Percentiles rank a stretch among this genome's conserved stretches.
phyloP scores from a whole-genome alignment of 495 filamentous ascomycete genomes.

The Tuber brumale region DNA sequence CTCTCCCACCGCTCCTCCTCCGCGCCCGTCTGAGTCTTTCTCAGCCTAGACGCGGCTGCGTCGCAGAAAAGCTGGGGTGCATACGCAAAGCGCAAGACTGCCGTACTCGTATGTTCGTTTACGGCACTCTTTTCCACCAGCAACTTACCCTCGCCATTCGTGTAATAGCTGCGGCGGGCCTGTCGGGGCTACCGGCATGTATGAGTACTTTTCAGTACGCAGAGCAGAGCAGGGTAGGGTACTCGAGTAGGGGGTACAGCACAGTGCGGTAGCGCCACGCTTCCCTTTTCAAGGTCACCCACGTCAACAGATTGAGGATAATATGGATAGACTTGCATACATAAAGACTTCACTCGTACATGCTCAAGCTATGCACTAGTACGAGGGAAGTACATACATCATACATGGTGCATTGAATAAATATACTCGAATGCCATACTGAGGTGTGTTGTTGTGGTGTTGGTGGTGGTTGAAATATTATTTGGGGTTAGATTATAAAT shows the following conservation, averaged over 20 bases:
- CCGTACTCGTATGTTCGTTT: constrained; percentile 7
- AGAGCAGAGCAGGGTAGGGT: not conserved
- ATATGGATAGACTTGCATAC: not conserved
- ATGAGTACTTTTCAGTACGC: not conserved
- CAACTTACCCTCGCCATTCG: not conserved
- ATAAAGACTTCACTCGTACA: not conserved
- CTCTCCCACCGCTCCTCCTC: constrained; percentile 22
- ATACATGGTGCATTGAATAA: not conserved
- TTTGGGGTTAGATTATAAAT: not conserved
- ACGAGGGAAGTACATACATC: constrained; percentile 1
- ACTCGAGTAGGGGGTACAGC: not conserved
- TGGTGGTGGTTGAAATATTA: not conserved
- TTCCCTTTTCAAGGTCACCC: not conserved
- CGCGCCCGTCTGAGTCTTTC: constrained; percentile 25
- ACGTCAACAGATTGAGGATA: not conserved
- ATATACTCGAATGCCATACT: not conserved
- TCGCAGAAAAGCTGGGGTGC: constrained; percentile 38
- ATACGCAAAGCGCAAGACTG: constrained; percentile 11
- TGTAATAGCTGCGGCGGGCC: not conserved
- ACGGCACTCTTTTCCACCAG: not conserved
- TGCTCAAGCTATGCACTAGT: not conserved
- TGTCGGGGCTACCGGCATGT: not conserved
- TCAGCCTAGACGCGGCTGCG: constrained; percentile 29
- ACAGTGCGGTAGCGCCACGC: not conserved
- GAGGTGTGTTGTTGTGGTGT: not conserved